phyloP scores from a whole-genome alignment of 495 filamentous ascomycete species.

The Staphylotrichum longicolle region DNA sequence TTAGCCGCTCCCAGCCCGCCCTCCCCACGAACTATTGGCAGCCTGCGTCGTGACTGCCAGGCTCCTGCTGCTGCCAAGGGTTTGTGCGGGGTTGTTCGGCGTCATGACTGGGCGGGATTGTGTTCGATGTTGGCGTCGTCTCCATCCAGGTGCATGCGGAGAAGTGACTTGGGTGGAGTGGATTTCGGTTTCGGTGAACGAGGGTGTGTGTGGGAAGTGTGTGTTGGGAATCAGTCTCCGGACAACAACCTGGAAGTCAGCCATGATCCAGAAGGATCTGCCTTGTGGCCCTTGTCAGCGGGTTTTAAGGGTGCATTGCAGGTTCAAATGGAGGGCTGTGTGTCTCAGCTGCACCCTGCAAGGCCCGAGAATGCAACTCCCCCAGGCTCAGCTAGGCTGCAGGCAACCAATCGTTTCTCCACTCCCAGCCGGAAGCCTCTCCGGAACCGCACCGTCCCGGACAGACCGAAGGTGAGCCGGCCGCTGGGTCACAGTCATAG shows the following conservation, averaged over 20 bases:
- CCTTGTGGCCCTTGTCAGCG: neutral
- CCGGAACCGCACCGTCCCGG: slow-evolving; percentile 3
- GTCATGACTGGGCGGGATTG: neutral
- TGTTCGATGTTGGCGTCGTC: neutral
- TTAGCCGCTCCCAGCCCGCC: slow-evolving; percentile 16
- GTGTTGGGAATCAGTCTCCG: too few species aligned
- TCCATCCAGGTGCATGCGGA: neutral
- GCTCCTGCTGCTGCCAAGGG: slow-evolving; percentile 14
- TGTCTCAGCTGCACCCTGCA: slow-evolving; percentile 13
- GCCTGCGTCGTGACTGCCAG: slow-evolving; percentile 17
- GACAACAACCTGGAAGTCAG: neutral
- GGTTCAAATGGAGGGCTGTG: neutral
- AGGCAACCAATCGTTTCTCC: slow-evolving; percentile 5
- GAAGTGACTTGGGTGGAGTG: neutral
- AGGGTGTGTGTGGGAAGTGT: too few species aligned
- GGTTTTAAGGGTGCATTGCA: neutral
- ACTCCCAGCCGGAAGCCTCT: neutral
- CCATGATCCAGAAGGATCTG: neutral
- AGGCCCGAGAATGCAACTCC: slow-evolving; percentile 2
- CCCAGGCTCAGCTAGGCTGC: slow-evolving; percentile 7
- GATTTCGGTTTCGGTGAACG: too few species aligned
- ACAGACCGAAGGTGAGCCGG: neutral
- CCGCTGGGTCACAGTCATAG: too few species aligned
- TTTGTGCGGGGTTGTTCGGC: slow-evolving; percentile 20
- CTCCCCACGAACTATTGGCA: slow-evolving; percentile 19